These are phyloP conservation scores for Epichloe hybrida DNA, from an alignment of 2,329 filamentous ascomycete genomes.

Conservation along the genomic window DNA sequence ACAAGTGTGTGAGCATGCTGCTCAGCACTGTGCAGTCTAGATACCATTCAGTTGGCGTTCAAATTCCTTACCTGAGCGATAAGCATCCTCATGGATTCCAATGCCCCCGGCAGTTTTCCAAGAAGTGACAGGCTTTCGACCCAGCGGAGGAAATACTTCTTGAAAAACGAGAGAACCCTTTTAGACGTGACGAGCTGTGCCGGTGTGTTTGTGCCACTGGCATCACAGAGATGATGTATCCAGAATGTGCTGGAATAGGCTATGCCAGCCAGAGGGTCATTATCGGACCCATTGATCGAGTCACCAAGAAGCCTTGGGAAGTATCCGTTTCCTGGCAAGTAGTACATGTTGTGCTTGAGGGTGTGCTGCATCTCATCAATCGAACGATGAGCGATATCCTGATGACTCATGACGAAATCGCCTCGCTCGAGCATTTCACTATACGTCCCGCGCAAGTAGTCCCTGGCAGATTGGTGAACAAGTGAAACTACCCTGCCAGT, in stretches of 20 bases:
- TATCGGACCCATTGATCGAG: conserved; percentile 4
- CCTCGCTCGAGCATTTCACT: conserved; percentile 15
- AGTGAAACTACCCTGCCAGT: conserved; percentile 19
- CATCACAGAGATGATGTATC: conserved; percentile 18
- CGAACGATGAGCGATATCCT: conserved; percentile 21
- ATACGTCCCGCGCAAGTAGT: conserved; percentile 18
- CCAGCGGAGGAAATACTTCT: conserved; percentile 9
- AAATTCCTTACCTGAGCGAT: conserved; percentile 2
- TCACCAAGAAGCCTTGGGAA: conserved; percentile 11
- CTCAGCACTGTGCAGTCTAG: neutral
- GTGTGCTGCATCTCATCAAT: conserved; percentile 17
- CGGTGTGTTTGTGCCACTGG: neutral
- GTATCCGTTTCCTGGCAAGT: conserved; percentile 11
- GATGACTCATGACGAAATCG: conserved; percentile 15
- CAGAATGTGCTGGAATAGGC: conserved; percentile 20
- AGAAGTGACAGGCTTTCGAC: conserved; percentile 9
- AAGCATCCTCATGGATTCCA: conserved; percentile 4
- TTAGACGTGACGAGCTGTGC: conserved; percentile 10
- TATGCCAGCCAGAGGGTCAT: conserved; percentile 9
- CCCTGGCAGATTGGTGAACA: conserved; percentile 31
- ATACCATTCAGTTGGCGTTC: neutral
- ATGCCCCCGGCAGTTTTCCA: conserved; percentile 3
- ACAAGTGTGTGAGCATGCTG: neutral
- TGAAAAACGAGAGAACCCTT: conserved; percentile 8
- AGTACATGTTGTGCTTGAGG: conserved; percentile 24